Evolutionary conservation across 805 yeast species (phyloP).

Genomic region (Barnettozyma botsteinii): DNA sequence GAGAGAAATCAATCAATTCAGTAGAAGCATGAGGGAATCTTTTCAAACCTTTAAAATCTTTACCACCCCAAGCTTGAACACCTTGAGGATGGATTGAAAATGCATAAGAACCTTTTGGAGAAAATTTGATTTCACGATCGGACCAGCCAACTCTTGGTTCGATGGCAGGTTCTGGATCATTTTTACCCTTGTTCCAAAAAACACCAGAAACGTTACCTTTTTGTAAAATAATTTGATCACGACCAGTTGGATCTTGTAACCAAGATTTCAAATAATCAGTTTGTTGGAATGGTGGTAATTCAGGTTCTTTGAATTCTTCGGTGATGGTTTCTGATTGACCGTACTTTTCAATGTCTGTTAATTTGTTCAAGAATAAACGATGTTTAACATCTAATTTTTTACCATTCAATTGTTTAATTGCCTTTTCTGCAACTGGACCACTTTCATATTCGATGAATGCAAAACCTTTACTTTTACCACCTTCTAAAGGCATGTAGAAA

Average conservation of each 20-base stretch:
- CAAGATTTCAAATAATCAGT: conserved; percentile 83
- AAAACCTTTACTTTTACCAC: conserved; percentile 79
- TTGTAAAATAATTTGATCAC: conserved; percentile 87
- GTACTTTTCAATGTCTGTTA: conserved; percentile 76
- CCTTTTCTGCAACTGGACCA: conserved; percentile 63
- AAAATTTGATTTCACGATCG: conserved; percentile 78
- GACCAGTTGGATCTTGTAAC: conserved; percentile 81
- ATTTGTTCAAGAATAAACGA: conserved; percentile 75
- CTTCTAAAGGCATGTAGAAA: conserved; percentile 74
- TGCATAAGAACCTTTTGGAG: conserved; percentile 88
- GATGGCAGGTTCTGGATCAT: conserved; percentile 67
- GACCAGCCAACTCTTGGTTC: conserved; percentile 85
- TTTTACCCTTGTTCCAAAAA: conserved; percentile 74
- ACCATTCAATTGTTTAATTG: conserved; percentile 75
- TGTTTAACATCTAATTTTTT: conserved; percentile 93
- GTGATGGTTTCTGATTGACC: conserved; percentile 59
- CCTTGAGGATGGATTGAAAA: conserved; percentile 91
- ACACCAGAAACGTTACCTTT: conserved; percentile 76
- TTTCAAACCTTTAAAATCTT: conserved; percentile 61
- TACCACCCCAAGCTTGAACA: conserved; percentile 95
- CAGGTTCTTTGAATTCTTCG: conserved; percentile 65
- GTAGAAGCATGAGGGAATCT: conserved; percentile 88
- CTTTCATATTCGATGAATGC: conserved; percentile 77
- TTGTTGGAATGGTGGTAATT: conserved; percentile 61
- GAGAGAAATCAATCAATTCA: conserved; percentile 85